These are phyloP conservation scores for Fraxinus greggii DNA, from an alignment of 305 asterid species.

Conservation along the genomic window DNA sequence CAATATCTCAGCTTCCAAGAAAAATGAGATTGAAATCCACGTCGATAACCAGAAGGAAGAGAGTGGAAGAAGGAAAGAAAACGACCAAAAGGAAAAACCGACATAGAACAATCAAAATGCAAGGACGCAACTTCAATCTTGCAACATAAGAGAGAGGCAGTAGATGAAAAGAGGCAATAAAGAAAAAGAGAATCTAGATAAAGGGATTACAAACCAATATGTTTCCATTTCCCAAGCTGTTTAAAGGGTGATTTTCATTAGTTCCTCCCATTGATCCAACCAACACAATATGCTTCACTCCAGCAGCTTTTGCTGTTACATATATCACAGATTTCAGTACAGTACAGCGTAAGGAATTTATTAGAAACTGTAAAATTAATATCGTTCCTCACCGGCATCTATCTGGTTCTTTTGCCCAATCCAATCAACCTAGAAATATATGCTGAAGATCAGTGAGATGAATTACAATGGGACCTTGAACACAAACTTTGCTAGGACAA, in stretches of 20 bases:
- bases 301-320: conserved; percentile 83
- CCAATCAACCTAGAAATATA: conserved; percentile 74
- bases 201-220: conserved; percentile 62
- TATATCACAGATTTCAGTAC: not conserved
- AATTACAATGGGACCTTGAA: not conserved
- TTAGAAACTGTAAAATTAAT: conserved; percentile 9
- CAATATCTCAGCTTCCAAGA: not conserved
- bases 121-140: not conserved
- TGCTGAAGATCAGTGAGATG: conserved; percentile 3
- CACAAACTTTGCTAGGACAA: not conserved
- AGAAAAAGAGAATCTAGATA: not conserved
- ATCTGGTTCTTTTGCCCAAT: conserved; percentile 92
- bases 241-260: conserved; percentile 63
- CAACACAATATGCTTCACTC: conserved; percentile 88
- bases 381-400: conserved; percentile 64
- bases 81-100: not conserved
- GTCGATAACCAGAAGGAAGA: not conserved
- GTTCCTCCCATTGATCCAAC: conserved; percentile 99
- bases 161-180: not conserved
- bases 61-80: not conserved
- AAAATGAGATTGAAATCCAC: not conserved
- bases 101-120: not conserved
- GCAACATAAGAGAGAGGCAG: not conserved
- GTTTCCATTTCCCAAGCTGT: conserved; percentile 82
- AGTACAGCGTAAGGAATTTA: not conserved